Evolutionary conservation across 257 asterid species (phyloP).

Genomic region (Apocynum venetum): DNA sequence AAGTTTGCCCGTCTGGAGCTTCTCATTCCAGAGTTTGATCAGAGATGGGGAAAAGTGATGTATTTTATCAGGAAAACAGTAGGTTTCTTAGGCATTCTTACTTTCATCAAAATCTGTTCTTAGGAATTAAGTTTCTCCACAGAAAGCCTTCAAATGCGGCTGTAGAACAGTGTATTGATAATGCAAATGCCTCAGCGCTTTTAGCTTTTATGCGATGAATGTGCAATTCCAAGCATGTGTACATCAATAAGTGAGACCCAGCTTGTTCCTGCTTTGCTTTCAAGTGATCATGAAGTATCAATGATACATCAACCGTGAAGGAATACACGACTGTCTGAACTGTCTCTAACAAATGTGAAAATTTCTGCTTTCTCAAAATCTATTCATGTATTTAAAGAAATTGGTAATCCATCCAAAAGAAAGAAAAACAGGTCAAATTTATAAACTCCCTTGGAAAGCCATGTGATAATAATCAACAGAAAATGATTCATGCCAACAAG

Average conservation of each 20-base stretch:
- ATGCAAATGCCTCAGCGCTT: neutral
- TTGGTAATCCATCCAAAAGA: neutral
- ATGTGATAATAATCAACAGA: neutral
- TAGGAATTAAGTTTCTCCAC: conserved; percentile 8
- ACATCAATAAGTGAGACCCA: neutral
- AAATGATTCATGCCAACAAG: neutral
- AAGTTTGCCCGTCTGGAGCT: conserved; percentile 2
- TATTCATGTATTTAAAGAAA: neutral
- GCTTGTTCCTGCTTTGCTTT: neutral
- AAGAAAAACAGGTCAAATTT: neutral
- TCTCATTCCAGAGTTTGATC: conserved; percentile 9
- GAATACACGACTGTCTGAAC: neutral
- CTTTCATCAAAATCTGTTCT: conserved; percentile 12
- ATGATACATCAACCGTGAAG: neutral
- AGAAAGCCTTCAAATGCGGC: conserved; percentile 2
- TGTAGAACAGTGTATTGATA: conserved; percentile 2
- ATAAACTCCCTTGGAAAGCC: neutral
- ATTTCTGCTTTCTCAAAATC: neutral
- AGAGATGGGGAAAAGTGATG: conserved; percentile 5
- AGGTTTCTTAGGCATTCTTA: conserved; percentile 11
- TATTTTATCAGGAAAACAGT: conserved; percentile 12
- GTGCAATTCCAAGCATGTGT: neutral
- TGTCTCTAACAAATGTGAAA: neutral
- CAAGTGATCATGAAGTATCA: neutral
- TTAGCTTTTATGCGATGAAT: conserved; percentile 1